Base-by-base conservation (phyloP, 2,329 filamentous ascomycete species). In the Arthrocladium fulminans region DNA sequence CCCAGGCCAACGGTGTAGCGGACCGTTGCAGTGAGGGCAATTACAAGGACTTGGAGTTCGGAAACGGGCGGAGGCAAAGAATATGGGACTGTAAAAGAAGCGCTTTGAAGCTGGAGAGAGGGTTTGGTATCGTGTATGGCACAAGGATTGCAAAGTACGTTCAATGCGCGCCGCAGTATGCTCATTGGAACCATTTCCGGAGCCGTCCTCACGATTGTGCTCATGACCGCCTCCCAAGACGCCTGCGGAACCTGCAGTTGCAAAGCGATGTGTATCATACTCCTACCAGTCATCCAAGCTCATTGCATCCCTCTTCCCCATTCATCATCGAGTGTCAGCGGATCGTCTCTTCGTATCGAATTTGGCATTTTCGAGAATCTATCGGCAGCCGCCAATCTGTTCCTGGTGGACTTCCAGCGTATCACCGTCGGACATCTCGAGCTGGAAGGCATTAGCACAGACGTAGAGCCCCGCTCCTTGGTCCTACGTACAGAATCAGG, bases 371-470 rank as follows among this genome's bases (percentile, higher is more conserved):
- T 13, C 6, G 17, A 35, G 32, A 35, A 23, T 35, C 17, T 7
- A 22, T 23, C 29, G 24, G 7, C 41, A 44, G 17, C 89, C 90
- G 52, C 92, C 92, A 53, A 97, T 92, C 72, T 98, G 92, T 67
- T 98, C 92, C 67, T 97, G 92, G 66, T 97, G 90, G 22, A 98
- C 92, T 64, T 98, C 92, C 22, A 98, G 81, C 1, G 87, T 94
- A 63, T 98, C 92, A 29, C 92, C 90, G 59, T 98, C 92, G 57
- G 81, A 74, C 92, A 98, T 98, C 54, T 97, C 92, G 48, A 97
- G 83, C 92, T 97, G 13, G 17, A 34, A 20, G 17, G 8, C 12
- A 34, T 24, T 34, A 51, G 50, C 29, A 34, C 10, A 20, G 22
- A 7, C 7, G 23, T 15, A 43, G 19, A n/a, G 13, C 17, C 13